Evolutionary conservation across 106 monocot genomes (phyloP).

Genomic region (Dactylorhiza incarnata): DNA sequence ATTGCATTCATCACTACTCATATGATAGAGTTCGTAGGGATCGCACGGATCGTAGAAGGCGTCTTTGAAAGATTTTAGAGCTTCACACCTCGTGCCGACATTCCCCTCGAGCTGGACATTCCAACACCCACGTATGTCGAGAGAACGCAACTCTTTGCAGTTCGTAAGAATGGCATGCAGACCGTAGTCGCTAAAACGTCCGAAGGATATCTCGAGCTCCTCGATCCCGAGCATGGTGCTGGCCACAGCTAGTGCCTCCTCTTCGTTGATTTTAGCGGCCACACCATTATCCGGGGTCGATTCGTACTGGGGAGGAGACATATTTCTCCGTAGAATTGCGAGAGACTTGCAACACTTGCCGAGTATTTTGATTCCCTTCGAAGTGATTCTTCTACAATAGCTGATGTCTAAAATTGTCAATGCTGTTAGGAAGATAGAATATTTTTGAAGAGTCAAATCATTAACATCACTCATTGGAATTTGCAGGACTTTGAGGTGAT

Average conservation of each 20-base stretch:
- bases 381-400: constrained; percentile 41
- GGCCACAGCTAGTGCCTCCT: constrained; percentile 37
- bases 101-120: constrained; percentile 31
- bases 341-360: constrained; percentile 43
- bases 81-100: constrained; percentile 27
- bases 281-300: not conserved
- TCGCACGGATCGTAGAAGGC: constrained; percentile 8
- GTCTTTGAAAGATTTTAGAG: constrained; percentile 23
- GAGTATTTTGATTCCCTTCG: constrained; percentile 32
- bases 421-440: constrained; percentile 12
- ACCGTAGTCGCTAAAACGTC: constrained; percentile 32
- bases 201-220: constrained; percentile 49
- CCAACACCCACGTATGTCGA: constrained; percentile 62
- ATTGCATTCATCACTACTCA: not conserved
- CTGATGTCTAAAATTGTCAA: constrained; percentile 45
- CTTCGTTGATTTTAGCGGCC: constrained; percentile 18
- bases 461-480: constrained; percentile 54
- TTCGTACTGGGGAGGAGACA: constrained; percentile 28
- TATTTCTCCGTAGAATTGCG: constrained; percentile 34
- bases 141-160: constrained; percentile 21
- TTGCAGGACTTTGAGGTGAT: constrained; percentile 28
- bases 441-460: constrained; percentile 20
- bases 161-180: constrained; percentile 33
- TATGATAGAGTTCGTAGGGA: not conserved
- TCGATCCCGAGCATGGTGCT: constrained; percentile 34